Conservation (phyloP, 768 basidiomycete genomes). For the Mycena capillaripes region DNA sequence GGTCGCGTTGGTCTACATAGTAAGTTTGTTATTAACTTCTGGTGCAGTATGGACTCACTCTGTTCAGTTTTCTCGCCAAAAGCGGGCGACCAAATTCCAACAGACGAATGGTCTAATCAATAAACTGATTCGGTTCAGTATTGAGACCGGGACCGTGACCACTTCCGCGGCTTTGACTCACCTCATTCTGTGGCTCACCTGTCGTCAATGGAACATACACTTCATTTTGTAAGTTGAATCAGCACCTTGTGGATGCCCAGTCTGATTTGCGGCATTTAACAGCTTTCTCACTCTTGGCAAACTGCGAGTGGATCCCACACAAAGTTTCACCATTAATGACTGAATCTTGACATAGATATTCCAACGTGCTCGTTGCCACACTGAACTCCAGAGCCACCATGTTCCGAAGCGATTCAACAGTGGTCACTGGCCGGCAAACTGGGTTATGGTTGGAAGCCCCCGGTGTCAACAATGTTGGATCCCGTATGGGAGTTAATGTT, state of each 20-base stretch:
- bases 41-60: not conserved
- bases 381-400: conserved; percentile 29
- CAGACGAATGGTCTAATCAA: conserved; percentile 46
- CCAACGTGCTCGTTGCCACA: conserved; percentile 28
- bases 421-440: no score
- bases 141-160: conserved; percentile 36
- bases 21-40: not conserved
- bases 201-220: conserved; percentile 33
- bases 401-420: no score
- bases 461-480: no score
- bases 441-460: no score
- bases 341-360: conserved; percentile 12
- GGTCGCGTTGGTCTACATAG: not conserved
- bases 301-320: not conserved
- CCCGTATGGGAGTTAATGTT: no score
- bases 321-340: not conserved
- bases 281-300: conserved; percentile 30
- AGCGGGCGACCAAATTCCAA: not conserved
- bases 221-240: conserved; percentile 34
- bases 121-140: conserved; percentile 31
- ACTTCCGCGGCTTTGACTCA: conserved; percentile 31
- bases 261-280: not conserved
- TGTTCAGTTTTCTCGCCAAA: conserved; percentile 34
- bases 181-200: conserved; percentile 28
- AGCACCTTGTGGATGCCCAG: not conserved